Percentiles rank a stretch among this genome's conserved stretches.
These are phyloP conservation scores for Vitis amurensis DNA, from an alignment of 164 flowering plant species.

Conservation along the genomic window DNA sequence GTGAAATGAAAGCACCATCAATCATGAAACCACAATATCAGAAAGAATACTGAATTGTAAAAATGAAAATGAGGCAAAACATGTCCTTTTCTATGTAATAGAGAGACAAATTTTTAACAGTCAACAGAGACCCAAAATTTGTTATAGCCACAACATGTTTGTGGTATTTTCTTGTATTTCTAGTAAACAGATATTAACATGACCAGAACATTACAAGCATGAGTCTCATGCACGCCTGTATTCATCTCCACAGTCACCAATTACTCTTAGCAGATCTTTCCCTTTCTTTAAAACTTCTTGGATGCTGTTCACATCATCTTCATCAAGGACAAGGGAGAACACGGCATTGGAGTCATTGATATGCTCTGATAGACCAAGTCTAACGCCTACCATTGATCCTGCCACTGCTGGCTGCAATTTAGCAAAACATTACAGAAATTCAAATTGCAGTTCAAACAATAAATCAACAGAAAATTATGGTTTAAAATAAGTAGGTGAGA, in stretches of 20 bases:
- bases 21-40: too few species aligned
- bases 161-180: too few species aligned
- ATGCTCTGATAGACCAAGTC: slow-evolving; percentile 89
- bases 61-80: too few species aligned
- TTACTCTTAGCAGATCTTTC: slow-evolving; percentile 72
- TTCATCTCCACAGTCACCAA: slow-evolving; percentile 96
- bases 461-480: background rate
- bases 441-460: background rate
- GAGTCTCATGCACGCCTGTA: slow-evolving; percentile 61
- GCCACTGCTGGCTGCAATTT: slow-evolving; percentile 78
- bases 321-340: slow-evolving; percentile 78
- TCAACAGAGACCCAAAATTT: too few species aligned
- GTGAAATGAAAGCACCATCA: too few species aligned
- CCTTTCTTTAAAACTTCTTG: slow-evolving; percentile 63
- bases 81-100: too few species aligned
- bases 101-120: too few species aligned
- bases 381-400: slow-evolving; percentile 96
- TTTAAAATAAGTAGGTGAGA: background rate
- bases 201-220: too few species aligned
- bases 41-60: too few species aligned
- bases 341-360: slow-evolving; percentile 67
- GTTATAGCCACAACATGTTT: too few species aligned
- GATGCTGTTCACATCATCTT: slow-evolving; percentile 71
- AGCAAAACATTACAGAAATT: slow-evolving; percentile 1
- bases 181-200: too few species aligned